Conservation (phyloP, 768 basidiomycete species). For the Auricularia auricula-judae region DNA sequence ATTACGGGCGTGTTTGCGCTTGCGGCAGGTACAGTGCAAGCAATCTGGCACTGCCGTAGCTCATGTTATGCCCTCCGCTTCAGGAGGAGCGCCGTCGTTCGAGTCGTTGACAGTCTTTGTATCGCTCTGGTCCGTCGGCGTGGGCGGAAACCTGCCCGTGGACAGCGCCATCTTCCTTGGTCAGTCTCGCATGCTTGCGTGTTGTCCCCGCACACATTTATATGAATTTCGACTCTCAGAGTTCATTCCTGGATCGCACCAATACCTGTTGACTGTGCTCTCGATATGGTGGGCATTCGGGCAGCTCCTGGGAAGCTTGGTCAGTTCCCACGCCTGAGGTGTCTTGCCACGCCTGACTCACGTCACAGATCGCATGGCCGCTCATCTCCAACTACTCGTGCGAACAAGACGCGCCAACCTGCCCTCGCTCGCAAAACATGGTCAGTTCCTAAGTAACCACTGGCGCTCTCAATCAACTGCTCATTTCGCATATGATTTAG, state of each 20-base stretch:
- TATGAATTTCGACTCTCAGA: constrained; percentile 26
- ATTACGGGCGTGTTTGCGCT: constrained; percentile 57
- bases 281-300: constrained; percentile 77
- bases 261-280: constrained; percentile 63
- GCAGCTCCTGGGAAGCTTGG: constrained; percentile 49
- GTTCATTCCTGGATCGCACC: constrained; percentile 59
- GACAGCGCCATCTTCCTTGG: constrained; percentile 70
- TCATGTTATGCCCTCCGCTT: constrained; percentile 11
- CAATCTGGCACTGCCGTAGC: constrained; percentile 21
- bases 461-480: neutral
- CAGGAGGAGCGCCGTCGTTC: constrained; percentile 12
- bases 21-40: constrained; percentile 46
- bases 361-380: constrained; percentile 53
- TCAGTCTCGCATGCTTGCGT: constrained; percentile 10
- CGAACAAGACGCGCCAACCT: constrained; percentile 22
- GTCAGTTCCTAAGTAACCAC: neutral
- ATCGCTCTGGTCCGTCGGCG: constrained; percentile 53
- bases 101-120: constrained; percentile 40
- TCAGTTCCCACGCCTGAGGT: neutral
- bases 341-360: neutral
- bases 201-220: neutral
- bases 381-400: constrained; percentile 63
- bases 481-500: constrained; percentile 10
- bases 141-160: constrained; percentile 65
- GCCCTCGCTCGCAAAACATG: constrained; percentile 40